Evolutionary conservation across 2,329 filamentous ascomycete genomes (phyloP), one percentile per base, ranked within the genome.

Genomic region (Cercospora beticola): DNA sequence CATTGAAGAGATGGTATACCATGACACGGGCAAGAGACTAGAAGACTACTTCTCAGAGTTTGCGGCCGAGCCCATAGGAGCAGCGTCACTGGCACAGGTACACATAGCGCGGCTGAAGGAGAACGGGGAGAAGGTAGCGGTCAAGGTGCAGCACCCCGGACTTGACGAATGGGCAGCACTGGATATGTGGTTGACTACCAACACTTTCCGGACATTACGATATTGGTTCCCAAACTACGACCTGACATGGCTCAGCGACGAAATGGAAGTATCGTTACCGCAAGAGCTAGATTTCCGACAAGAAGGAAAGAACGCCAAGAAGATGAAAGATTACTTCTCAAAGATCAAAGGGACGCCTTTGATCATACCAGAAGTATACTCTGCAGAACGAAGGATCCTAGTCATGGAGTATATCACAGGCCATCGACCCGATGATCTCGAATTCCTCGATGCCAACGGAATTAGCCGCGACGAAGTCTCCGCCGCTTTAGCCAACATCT

Each of bases 201-300:
- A 95, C 76, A 96, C 94, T 0, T 99, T 99, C 80, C 89, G 90
- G 10, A 95, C 90, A 0, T 83, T 99, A 69, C 97, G 97, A 81
- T 87, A 88, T 68, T 97, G 94, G 84, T 99, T 99, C 77, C 96
- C 96, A 2, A 94, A 98, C 75, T 99, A 99, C 79, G 95, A 99
- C 79, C 85, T 99, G 30, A 94, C 97, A 77, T 99, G 95, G 95
- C 84, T 99, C 9, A 94, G 93, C 0, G 89, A 90, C 7, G 95
- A 99, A 81, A 96, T 99, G 91, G 92, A 97, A 69, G 82, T 89
- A 21, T 97, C 93, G 2, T 82, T 99, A 6, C 95, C 95, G 0
- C 90, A 94, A 78, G 95, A 99, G 80, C 85, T 99, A 63, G 91
- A 99, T 78, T 99, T 99, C 77, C 84, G 88, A 46, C 88, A 89